Evolutionary conservation across 73 alveolate genomes (phyloP), one percentile per base, ranked within the genome.

Genomic region (Halteria grandinella): DNA sequence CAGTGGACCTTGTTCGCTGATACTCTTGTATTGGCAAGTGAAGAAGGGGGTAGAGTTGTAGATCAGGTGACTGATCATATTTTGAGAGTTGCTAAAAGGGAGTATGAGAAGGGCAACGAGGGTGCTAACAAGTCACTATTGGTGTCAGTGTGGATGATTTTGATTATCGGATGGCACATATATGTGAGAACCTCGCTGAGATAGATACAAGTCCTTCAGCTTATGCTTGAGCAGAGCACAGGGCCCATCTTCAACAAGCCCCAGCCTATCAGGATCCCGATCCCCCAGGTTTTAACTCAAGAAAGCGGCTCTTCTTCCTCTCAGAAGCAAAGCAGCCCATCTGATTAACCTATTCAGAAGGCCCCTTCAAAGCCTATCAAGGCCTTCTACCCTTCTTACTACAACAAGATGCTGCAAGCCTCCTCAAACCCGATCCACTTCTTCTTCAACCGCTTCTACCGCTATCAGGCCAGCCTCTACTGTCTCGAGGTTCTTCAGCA

Each of bases 131-230:
- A n/a, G n/a, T n/a, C n/a, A n/a, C n/a, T n/a, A n/a, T n/a, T n/a
- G n/a, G n/a, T n/a, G n/a, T n/a, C 51, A 20, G 59, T 58, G 40
- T 80, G 90, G 90, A 75, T 36, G 20, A 40, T 36, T 21, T 34
- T 66, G 18, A 80, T 80, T 5, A 28, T 47, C 34, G 90, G 90
- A 36, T 80, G 81, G 81, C 75, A 63, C 3, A 4, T 73, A 17
- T 73, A 40, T 31, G 59, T 27, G 1, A 51, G 34, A 37, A 34
- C 36, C 8, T 28, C 76, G 4, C 14, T 55, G 24, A 39, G 47
- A 54, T 55, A 55, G 27, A 31, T 20, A n/a, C 20, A 73, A 55
- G 8, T 54, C 20, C 33, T 73, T 57, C 21, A 73, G 31, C 37
- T 50, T n/a, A 20, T 70, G 28, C 11, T 70, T 7, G 55, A 37